Evolutionary conservation across 2,329 filamentous ascomycete genomes (phyloP), one percentile per base, ranked within the genome.

Genomic region (Rhynchosporium graminicola): DNA sequence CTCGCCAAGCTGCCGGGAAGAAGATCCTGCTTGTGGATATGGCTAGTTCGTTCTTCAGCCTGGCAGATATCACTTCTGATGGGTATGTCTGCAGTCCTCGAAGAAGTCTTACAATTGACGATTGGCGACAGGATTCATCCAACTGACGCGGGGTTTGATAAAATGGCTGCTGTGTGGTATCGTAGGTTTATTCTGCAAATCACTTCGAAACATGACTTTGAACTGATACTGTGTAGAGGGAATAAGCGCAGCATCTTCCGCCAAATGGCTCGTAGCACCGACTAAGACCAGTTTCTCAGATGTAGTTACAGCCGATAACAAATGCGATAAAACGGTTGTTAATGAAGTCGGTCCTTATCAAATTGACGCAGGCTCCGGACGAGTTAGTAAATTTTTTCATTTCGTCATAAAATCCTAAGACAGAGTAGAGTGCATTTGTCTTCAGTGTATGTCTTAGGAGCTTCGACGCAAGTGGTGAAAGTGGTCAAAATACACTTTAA

Each of bases 81-180:
- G 59, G 59, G 43, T 50, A 59, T 29, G 54, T 28, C 8, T 43
- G 29, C 38, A n/a, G 20, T 57, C 54, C 12, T 10, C n/a, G 20
- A 9, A 45, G 13, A 46, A 31, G 5, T n/a, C 29, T 46, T 42
- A 10, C 3, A 20, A 15, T 40, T 57, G 26, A 57, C 13, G 12
- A 45, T 15, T 28, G 26, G 10, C 3, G 20, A 29, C 13, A 57
- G 54, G 5, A 59, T 47, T 26, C 59, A 60, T 26, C 59, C 59
- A 13, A 60, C 59, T 9, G 59, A 55, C n/a, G 43, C 26, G 1
- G 59, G 52, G 3, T 61, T 31, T 10, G 26, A 40, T 31, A 61
- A 61, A 31, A 61, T 61, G 59, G 51, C 59, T 31, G 43, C 40
- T 4, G 51, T 57, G n/a, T 61, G 59, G 59, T 57, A 61, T 50